Percentiles rank a stretch among this genome's conserved stretches.
These are phyloP conservation scores for Metschnikowia shivogae DNA, from an alignment of 805 yeast genomes.

Conservation along the genomic window DNA sequence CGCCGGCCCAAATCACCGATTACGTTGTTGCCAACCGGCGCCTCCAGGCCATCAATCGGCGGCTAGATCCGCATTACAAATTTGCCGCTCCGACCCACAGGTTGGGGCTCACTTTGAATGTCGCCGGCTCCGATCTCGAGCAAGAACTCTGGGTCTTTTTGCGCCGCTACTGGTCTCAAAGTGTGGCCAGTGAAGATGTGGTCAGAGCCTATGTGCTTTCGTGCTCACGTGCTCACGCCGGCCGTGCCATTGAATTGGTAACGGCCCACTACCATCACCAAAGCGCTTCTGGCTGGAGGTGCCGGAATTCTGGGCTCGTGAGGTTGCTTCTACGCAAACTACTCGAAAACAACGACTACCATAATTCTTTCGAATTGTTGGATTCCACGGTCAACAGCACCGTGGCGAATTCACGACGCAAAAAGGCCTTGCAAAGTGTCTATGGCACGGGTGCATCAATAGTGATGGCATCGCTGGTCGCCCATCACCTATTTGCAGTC, in stretches of 20 bases:
- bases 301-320: constrained; percentile 1
- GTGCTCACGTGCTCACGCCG: constrained; percentile 1
- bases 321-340: constrained; percentile 10
- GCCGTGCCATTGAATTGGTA: constrained; percentile 12
- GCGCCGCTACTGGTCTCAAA: constrained; percentile 10
- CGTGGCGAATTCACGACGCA: background rate
- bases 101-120: constrained; percentile 11
- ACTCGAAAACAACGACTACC: constrained; percentile 12
- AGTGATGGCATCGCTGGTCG: background rate
- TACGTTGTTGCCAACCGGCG: constrained; percentile 16
- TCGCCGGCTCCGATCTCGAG: constrained; percentile 13
- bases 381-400: constrained; percentile 10
- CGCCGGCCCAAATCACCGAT: constrained; percentile 8
- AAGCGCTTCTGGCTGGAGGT: background rate
- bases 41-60: constrained; percentile 10
- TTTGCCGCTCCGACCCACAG: background rate
- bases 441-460: background rate
- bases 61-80: constrained; percentile 3
- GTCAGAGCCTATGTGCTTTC: constrained; percentile 12
- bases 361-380: constrained; percentile 14
- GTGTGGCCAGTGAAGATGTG: constrained; percentile 8
- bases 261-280: constrained; percentile 6
- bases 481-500: background rate
- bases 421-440: background rate
- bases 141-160: constrained; percentile 15